Conservation (phyloP, 768 basidiomycete genomes). For the Clavulina sp. region DNA sequence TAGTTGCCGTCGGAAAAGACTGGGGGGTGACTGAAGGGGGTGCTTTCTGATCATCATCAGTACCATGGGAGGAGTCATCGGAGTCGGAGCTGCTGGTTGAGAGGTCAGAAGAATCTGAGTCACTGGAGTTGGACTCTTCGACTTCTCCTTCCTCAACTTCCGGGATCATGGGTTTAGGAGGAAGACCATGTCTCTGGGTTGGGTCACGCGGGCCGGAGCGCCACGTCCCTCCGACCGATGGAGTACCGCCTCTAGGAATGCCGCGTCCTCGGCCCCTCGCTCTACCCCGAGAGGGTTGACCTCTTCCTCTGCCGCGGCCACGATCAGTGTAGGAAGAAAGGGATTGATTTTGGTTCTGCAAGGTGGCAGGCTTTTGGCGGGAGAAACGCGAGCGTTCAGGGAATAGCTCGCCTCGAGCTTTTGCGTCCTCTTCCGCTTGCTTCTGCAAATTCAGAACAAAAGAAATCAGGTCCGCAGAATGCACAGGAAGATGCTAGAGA, state of each 20-base stretch:
- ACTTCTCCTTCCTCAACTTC: neutral
- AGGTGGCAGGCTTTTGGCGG: neutral
- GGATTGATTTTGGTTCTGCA: neutral
- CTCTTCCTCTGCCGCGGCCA: slow-evolving; percentile 6
- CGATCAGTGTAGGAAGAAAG: neutral
- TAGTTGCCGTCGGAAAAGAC: too few relatives aligned
- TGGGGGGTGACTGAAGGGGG: neutral
- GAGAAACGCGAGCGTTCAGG: neutral
- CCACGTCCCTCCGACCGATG: slow-evolving; percentile 19
- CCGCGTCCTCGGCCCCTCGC: slow-evolving; percentile 14
- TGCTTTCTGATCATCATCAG: slow-evolving; percentile 5
- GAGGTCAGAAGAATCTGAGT: neutral
- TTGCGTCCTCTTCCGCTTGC: slow-evolving; percentile 57
- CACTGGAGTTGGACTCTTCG: neutral
- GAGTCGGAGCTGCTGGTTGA: neutral
- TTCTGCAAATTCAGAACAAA: slow-evolving; percentile 21
- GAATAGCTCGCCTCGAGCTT: slow-evolving; percentile 48
- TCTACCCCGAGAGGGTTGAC: slow-evolving; percentile 20
- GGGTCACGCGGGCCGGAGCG: slow-evolving; percentile 16
- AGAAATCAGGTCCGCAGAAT: neutral
- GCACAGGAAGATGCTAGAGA: neutral
- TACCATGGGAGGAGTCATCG: neutral
- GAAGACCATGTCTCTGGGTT: too few relatives aligned
- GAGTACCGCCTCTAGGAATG: slow-evolving; percentile 2
- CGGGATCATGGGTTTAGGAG: neutral